Base-by-base conservation (phyloP, 1,284 basidiomycete genomes). In the Bjerkandera adusta region DNA sequence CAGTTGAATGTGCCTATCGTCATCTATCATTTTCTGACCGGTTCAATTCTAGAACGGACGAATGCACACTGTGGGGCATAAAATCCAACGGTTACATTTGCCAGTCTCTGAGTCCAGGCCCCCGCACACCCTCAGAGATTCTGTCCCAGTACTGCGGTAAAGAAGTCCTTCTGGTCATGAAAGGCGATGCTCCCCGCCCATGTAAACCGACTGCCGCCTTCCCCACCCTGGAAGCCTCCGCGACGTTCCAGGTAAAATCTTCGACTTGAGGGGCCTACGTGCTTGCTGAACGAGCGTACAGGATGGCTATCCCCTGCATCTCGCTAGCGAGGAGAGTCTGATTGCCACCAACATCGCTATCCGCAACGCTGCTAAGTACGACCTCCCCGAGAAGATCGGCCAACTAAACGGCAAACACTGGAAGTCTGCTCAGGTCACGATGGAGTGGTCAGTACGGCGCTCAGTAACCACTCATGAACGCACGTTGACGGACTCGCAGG, bases 291-390 rank as follows among this genome's bases (percentile, higher is more conserved):
- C 4, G 18, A 27, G 16, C 5, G 10, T 18, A 5, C 82, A 88
- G 60, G 87, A 90, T 56, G 81, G 76, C 42, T 89, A 79, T 58
- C 86, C 87, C 0, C 58, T 89, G 43, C 64, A 87, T 27, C 56
- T 89, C 8, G 68, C 83, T 15, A 83, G 81, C 27, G 75, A 80
- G 57, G 86, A 88, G 65, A 85, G 78, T 53, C 68, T 82, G 47
- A 56, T 39, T 8, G 72, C 71, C 34, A 63, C 78, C 43, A 66
- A 68, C 51, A 57, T 59, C 36, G 69, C 76, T 57, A 73, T 83
- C 27, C 78, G 77, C 25, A 64, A 51, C 21, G 54, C 48, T 3
- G 61, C 60, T 11, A 24, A 38, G 3, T 30, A 47, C 10, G 44
- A 49, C 15, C 53, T 59, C 30, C 49, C 56, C 13, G 53, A 45